phyloP scores from a whole-genome alignment of 306 rosid species.

The Rosa persica region DNA sequence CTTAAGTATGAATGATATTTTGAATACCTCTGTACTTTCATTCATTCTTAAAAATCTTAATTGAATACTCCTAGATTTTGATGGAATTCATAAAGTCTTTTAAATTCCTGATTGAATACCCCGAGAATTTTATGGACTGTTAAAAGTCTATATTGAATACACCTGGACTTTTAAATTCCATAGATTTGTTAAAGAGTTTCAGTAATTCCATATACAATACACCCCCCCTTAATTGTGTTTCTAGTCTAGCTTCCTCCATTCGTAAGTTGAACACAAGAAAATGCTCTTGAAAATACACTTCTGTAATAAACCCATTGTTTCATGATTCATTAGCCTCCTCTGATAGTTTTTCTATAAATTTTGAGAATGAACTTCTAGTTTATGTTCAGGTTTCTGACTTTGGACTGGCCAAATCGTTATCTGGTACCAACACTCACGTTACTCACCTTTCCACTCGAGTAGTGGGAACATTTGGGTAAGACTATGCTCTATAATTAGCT shows the following conservation, averaged over 20 bases:
- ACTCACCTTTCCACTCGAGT: constrained; percentile 32
- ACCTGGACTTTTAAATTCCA: too few relatives aligned
- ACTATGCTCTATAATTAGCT: not conserved
- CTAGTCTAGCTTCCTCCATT: not conserved
- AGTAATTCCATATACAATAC: too few relatives aligned
- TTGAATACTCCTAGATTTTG: too few relatives aligned
- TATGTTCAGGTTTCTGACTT: constrained; percentile 39
- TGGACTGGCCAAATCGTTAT: constrained; percentile 40
- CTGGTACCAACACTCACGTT: constrained; percentile 30
- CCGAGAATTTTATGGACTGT: too few relatives aligned
- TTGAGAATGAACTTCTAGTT: not conserved
- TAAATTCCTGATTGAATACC: too few relatives aligned
- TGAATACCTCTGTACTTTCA: too few relatives aligned
- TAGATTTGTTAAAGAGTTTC: too few relatives aligned
- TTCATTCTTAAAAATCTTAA: too few relatives aligned
- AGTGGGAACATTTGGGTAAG: constrained; percentile 37
- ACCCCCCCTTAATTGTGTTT: not conserved
- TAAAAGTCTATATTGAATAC: too few relatives aligned
- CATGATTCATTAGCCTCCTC: not conserved
- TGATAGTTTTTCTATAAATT: not conserved
- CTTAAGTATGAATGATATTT: too few relatives aligned
- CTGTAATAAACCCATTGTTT: not conserved
- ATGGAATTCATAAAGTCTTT: too few relatives aligned
- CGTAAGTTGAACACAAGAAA: not conserved
- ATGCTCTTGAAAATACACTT: not conserved